Evolutionary conservation across 2,329 filamentous ascomycete species (phyloP), one percentile per base, ranked within the genome.

Genomic region (Penicillium sp.): DNA sequence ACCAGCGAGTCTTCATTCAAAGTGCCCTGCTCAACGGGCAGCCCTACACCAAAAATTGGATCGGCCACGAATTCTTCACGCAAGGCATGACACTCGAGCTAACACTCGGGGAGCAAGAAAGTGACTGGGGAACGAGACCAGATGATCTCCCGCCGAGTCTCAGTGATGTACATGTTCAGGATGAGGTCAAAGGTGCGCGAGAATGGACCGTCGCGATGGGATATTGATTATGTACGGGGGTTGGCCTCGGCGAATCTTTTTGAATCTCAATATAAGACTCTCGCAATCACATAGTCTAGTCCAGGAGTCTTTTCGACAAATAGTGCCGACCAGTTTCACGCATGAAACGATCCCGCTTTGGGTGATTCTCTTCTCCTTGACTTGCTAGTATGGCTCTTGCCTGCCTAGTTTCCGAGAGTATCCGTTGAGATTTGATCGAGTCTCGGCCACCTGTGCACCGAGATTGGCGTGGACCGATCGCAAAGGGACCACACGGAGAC

Each of bases 21-120:
- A 80, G 70, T 41, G 84, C 81, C 1, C 85, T 73, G 7, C 67
- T 86, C 12, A 64, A 87, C 59, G 83, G 84, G 2, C 52, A 73
- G 55, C 63, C 71, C 0, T 86, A 84, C 52, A 79, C 73, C 0
- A 79, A 73, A 66, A 87, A 79, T 62, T 87, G 83, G 83, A 70
- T 87, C 26, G 76, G 77, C 46, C 84, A 87, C 63, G 77, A 73
- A 40, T 86, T 87, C 59, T 86, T 85, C 61, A 72, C 78, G 0
- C 75, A 84, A 26, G 84, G 84, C 1, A 78, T 78, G 38, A 75
- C 80, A 52, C 69, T 87, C 39, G 81, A 85, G 45, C 66, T 87
- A 45, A 78, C 73, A 2, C 67, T 87, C 5, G 83, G 83, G 0
- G 65, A 62, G 13, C 72, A 73, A 32, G 83, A 86, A 66, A 85